Conservation (phyloP, 2,329 filamentous ascomycete genomes). For the Chrysoporthe deuterocubensis region DNA sequence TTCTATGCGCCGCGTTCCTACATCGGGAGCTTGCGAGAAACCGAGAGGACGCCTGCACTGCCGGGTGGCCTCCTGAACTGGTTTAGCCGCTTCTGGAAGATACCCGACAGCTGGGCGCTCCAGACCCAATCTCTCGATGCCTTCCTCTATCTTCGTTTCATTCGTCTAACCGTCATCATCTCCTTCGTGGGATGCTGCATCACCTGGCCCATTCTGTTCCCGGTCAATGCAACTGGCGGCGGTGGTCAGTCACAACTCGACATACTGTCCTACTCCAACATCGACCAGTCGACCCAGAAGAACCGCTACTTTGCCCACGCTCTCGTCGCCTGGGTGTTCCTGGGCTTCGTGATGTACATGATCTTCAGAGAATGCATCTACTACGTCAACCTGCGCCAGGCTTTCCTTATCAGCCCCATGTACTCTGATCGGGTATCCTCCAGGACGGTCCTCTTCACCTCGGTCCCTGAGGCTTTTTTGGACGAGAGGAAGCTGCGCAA, state of each 20-base stretch:
- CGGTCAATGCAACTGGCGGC: slow-evolving; percentile 84
- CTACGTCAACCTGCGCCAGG: slow-evolving; percentile 91
- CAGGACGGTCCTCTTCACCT: slow-evolving; percentile 85
- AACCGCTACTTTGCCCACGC: slow-evolving; percentile 81
- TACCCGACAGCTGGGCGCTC: slow-evolving; percentile 72
- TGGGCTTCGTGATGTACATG: slow-evolving; percentile 85
- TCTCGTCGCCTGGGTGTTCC: slow-evolving; percentile 82
- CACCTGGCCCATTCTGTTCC: slow-evolving; percentile 85
- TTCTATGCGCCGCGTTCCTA: slow-evolving; percentile 57
- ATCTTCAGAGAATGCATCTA: slow-evolving; percentile 87
- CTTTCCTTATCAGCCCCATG: slow-evolving; percentile 83
- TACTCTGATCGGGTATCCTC: slow-evolving; percentile 88
- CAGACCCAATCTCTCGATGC: slow-evolving; percentile 30
- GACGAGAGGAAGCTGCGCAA: slow-evolving; percentile 75
- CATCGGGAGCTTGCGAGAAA: slow-evolving; percentile 49
- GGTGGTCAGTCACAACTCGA: slow-evolving; percentile 70
- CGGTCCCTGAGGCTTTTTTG: slow-evolving; percentile 79
- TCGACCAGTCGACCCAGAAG: slow-evolving; percentile 52
- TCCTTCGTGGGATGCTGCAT: slow-evolving; percentile 83
- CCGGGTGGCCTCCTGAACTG: slow-evolving; percentile 69
- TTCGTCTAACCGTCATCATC: slow-evolving; percentile 42
- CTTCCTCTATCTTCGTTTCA: slow-evolving; percentile 28
- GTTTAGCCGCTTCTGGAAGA: slow-evolving; percentile 68
- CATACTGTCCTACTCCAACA: slow-evolving; percentile 77
- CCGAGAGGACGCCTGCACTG: slow-evolving; percentile 61